Conservation (phyloP, 305 asterid species). For the Fraxinus floribunda region DNA sequence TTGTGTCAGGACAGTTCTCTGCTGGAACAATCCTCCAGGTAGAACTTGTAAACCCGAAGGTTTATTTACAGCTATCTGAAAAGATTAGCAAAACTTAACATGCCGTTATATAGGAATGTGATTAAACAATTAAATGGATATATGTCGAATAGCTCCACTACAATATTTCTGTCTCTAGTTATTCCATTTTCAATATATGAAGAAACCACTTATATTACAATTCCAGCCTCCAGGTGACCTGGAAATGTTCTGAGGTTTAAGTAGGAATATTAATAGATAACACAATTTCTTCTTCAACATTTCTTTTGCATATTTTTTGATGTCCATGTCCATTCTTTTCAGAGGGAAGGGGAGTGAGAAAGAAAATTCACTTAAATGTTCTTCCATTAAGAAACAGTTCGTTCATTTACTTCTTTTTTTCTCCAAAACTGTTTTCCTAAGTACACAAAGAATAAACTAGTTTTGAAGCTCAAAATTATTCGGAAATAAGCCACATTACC, state of each 20-base stretch:
- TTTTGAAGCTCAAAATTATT: constrained; percentile 7
- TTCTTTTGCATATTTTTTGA: background rate
- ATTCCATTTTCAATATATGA: background rate
- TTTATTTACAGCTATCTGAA: constrained; percentile 84
- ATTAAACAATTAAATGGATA: constrained; percentile 11
- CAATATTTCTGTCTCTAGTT: constrained; percentile 3
- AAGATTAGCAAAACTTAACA: constrained; percentile 21
- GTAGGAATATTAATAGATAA: background rate
- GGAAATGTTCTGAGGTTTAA: constrained; percentile 6
- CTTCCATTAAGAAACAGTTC: background rate
- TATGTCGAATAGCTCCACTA: constrained; percentile 2
- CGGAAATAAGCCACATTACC: constrained; percentile 15
- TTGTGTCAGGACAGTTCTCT: constrained; percentile 59
- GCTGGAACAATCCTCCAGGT: constrained; percentile 97
- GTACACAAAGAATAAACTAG: background rate
- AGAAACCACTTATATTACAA: background rate
- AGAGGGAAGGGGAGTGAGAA: background rate
- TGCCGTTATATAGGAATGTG: background rate
- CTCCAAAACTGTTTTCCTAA: background rate
- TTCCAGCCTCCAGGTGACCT: background rate
- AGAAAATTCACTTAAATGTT: background rate
- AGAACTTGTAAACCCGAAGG: constrained; percentile 96
- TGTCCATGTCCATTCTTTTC: background rate
- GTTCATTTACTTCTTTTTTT: background rate
- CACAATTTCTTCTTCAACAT: background rate